phyloP scores from a whole-genome alignment of 106 monocot genomes.

The Dendrobium chrysotoxum region DNA sequence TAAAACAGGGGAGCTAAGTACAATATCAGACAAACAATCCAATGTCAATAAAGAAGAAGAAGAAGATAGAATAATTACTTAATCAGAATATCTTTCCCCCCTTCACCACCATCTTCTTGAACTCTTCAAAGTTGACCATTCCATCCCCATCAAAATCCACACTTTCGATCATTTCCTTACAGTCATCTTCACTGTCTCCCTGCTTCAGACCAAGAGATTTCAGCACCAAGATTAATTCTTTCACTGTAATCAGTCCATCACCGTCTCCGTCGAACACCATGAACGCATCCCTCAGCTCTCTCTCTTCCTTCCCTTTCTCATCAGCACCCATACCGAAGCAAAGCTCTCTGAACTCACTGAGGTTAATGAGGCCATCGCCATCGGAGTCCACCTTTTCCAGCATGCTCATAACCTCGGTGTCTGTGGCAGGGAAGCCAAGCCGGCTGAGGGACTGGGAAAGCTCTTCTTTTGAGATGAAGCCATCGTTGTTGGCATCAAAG shows the following conservation, averaged over 20 bases:
- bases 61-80: background rate
- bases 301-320: conserved; percentile 1
- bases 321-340: conserved; percentile 17
- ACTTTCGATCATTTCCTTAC: conserved; percentile 46
- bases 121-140: conserved; percentile 60
- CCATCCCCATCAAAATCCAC: conserved; percentile 70
- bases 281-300: conserved; percentile 40
- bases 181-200: conserved; percentile 27
- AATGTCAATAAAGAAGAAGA: background rate
- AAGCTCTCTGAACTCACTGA: conserved; percentile 40
- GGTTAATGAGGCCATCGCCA: conserved; percentile 39
- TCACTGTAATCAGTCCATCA: conserved; percentile 51
- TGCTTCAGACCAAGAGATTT: conserved; percentile 28
- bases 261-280: conserved; percentile 45
- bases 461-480: conserved; percentile 43
- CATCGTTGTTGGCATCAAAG: conserved; percentile 45
- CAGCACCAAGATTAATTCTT: conserved; percentile 43
- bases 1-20: too few species aligned
- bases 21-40: too few species aligned
- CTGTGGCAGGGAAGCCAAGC: conserved; percentile 18
- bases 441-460: conserved; percentile 31
- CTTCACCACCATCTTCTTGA: conserved; percentile 60
- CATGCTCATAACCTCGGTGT: conserved; percentile 22
- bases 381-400: conserved; percentile 35
- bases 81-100: background rate